Base-by-base conservation (phyloP, 2,329 filamentous ascomycete species). In the Rosellinia necatrix region DNA sequence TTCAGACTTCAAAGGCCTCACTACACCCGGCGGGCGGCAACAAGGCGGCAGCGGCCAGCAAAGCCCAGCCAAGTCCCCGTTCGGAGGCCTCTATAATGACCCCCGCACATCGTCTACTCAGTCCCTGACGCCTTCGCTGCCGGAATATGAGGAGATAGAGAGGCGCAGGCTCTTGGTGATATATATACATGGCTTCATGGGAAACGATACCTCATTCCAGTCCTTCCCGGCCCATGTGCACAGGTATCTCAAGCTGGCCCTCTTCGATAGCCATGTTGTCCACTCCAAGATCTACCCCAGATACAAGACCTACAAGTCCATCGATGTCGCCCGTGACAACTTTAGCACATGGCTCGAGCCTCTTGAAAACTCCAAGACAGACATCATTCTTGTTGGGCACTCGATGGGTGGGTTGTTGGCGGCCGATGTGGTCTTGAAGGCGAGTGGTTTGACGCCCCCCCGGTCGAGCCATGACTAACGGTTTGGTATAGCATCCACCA, bases 141-240 rank as follows among this genome's bases (percentile, higher is more conserved):
- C 61, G 10, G 65, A 68, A 4, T 59, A 63, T 41, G 64, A 68
- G 22, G 67, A 63, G 58, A 66, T 60, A 55, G 70, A 64, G 58
- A 76, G 78, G 40, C 79, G 84, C 59, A 83, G 78, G 22, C 78
- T 97, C 21, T 80, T 97, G 1, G 70, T 96, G 19, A 78, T 96
- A 49, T 96, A 92, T 70, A 86, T 96, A 53, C 92, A 96, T 75
- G 92, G 92, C 58, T 96, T 96, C 74, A 88, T 94, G 80, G 92
- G 92, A 48, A 88, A 90, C 57, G 90, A 94, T 71, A 88, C 89
- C 27, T 96, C 90, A 55, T 97, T 97, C 70, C 84, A 87, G 59
- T 90, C 88, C 40, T 96, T 97, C 65, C 92, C 92, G 0, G 89
- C 89, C 6, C 91, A 96, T 74, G 83, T 96, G 3, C 92, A 97